Base-by-base conservation (phyloP, 345 rosid genomes). In the Arabidopsis arenosa region DNA sequence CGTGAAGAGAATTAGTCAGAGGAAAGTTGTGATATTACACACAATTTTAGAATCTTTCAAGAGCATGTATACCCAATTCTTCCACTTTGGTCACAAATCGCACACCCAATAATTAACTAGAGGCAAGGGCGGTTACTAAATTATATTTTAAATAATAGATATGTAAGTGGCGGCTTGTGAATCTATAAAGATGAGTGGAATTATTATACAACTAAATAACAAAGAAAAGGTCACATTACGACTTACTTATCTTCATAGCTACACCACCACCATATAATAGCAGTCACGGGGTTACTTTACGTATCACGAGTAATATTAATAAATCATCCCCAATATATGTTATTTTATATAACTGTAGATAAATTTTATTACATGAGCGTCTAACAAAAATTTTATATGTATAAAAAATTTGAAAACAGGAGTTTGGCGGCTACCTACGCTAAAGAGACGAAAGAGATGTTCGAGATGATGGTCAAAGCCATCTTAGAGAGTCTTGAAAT, bases 401-500 rank as follows among this genome's bases (percentile, higher is more conserved):
- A 48, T 33, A 30, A 14, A 23, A 76, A 23, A 7, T 28, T 23
- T 12, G 30, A 6, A 70, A 61, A 82, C 78, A 93, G 93, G 88
- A 69, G 70, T 65, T 75, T 82, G 90, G 91, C 80, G 85, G 85
- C 83, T 66, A 73, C 80, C 53, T 93, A 93, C 78, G 87, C 93
- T 26, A 80, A 73, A 81, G 91, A 91, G 28, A 87, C 93, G 9
- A 91, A 84, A 45, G 37, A 72, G 59, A 76, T 88, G 85, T 93
- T 84, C 68, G 61, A 87, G 35, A 67, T 49, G 80, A 52, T 93
- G 71, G 85, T 85, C 77, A 91, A 87, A 76, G 97, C 97, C 33
- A 84, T 93, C 52, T 60, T 89, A 7, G 92, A 87, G 72, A 84
- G 89, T 79, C 75, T 93, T 35, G 83, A 84, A 26, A 68, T 73